Conservation (phyloP, 345 rosid species). For the Melaleuca quinquenervia region DNA sequence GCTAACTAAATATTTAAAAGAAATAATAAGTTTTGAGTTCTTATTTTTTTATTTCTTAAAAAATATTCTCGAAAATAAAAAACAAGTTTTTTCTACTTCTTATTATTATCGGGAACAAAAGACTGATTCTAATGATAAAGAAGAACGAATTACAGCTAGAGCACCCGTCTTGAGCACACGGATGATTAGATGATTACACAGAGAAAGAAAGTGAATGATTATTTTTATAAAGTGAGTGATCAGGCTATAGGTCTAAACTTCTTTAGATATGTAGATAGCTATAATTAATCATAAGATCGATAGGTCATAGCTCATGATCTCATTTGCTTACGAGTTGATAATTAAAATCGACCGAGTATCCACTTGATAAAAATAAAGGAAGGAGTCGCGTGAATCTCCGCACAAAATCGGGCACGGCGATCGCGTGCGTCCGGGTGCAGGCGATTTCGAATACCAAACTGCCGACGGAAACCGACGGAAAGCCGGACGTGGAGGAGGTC, state of each 20-base stretch:
- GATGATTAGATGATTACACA: accelerated
- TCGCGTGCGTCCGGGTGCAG: background rate
- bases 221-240: background rate
- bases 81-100: too few relatives aligned
- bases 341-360: background rate
- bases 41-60: too few relatives aligned
- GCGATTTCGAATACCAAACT: background rate
- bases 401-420: background rate
- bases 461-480: background rate
- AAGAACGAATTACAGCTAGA: too few relatives aligned
- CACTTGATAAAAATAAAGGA: background rate
- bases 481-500: background rate
- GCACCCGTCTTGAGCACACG: too few relatives aligned
- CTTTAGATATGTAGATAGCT: background rate
- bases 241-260: background rate
- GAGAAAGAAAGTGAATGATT: background rate
- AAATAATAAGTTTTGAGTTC: too few relatives aligned
- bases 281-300: background rate
- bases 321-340: background rate
- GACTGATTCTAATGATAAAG: too few relatives aligned
- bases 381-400: background rate
- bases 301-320: background rate
- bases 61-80: too few relatives aligned
- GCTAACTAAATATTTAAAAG: too few relatives aligned
- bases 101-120: too few relatives aligned